Base-by-base conservation (phyloP, 495 filamentous ascomycete species). In the Podospora fimiseda region DNA sequence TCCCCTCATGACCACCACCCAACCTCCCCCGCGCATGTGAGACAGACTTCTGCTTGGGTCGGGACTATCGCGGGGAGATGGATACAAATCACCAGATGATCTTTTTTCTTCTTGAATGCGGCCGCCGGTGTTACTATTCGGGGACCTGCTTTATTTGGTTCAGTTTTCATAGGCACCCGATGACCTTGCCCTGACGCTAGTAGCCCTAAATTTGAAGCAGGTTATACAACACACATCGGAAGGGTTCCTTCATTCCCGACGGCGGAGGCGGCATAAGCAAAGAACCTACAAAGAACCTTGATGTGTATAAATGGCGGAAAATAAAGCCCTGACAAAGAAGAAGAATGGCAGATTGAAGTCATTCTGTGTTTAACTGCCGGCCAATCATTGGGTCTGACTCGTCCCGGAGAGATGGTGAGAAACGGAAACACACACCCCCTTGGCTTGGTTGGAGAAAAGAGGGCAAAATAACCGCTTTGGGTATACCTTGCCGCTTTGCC, bases 391-490 rank as follows among this genome's bases (percentile, higher is more conserved):
- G n/a, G n/a, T n/a, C n/a, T n/a, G 3, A 22, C 23, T 9, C 20
- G n/a, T 21, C 20, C 23, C 30, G 33, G n/a, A 21, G n/a, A 21
- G 27, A 23, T 27, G 33, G 18, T 18, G 9, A 21, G 23, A 16
- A 47, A 38, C 33, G 43, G 44, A 51, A 33, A 51, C 43, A 43
- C 18, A 22, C 16, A 37, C 9, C 30, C 1, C 11, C 22, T 33
- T 15, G 30, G 13, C 13, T n/a, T 19, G 2, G 16, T 27, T 23
- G 2, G n/a, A 3, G 23, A 42, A 43, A 61, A 52, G 44, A 53
- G 59, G 59, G 59, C 55, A 58, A 61, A 61, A 47, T 61, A 24
- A 2, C 55, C 49, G 18, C 49, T 55, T 61, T 55, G 23, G 59
- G 59, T 47, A 5, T 7, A 47, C 23, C 20, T 33, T n/a, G 23